Conservation (phyloP, 805 yeast genomes). For the Ogataea methanolica region DNA sequence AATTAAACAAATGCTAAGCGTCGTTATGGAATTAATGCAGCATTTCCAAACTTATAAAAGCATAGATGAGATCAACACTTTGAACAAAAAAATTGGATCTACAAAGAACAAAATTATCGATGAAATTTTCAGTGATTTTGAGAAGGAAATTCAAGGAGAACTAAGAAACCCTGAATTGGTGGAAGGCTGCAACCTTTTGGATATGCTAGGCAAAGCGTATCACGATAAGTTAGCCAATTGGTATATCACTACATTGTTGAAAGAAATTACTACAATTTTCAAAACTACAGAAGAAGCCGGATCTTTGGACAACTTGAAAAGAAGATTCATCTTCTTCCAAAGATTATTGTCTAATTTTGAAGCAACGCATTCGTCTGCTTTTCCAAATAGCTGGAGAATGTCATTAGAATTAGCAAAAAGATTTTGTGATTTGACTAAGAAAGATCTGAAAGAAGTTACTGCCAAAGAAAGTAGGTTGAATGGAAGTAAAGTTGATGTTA, state of each 20-base stretch:
- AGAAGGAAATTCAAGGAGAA: constrained; percentile 39
- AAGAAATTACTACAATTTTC: constrained; percentile 74
- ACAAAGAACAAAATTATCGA: constrained; percentile 60
- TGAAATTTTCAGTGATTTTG: constrained; percentile 72
- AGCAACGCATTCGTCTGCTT: constrained; percentile 44
- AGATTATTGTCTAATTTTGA: constrained; percentile 58
- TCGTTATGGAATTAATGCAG: constrained; percentile 65
- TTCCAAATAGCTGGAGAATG: constrained; percentile 73
- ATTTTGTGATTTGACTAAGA: constrained; percentile 66
- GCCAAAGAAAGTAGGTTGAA: constrained; percentile 33
- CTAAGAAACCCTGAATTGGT: constrained; percentile 32
- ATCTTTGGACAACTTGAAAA: constrained; percentile 75
- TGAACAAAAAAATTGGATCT: constrained; percentile 55
- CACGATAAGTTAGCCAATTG: constrained; percentile 61
- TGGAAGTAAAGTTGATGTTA: constrained; percentile 45
- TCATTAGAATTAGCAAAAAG: constrained; percentile 51
- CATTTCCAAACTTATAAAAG: constrained; percentile 79
- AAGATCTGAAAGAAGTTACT: constrained; percentile 57
- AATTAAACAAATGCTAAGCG: constrained; percentile 58
- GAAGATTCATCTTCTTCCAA: constrained; percentile 80
- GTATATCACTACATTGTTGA: constrained; percentile 66
- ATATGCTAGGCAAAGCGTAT: constrained; percentile 53
- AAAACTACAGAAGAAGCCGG: constrained; percentile 88
- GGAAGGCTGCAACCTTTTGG: constrained; percentile 72
- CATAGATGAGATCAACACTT: constrained; percentile 69